Percentiles rank a stretch among this genome's conserved stretches.
These are phyloP conservation scores for Nannochloropsis gaditana DNA, from an alignment of 108 stramenopile species.

Conservation along the genomic window DNA sequence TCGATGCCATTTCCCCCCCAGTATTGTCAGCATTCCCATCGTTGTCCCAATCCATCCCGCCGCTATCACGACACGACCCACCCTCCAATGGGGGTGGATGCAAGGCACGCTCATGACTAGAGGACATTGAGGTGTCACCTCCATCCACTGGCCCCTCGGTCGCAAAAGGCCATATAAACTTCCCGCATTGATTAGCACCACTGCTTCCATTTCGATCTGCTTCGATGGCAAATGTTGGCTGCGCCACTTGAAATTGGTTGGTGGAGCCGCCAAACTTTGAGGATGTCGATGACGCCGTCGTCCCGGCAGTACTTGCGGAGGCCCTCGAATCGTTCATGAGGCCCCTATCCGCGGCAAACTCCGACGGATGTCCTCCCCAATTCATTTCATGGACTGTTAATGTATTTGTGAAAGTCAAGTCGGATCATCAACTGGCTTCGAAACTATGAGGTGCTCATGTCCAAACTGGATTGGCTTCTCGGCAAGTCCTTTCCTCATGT, in stretches of 20 bases:
- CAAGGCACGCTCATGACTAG: background rate
- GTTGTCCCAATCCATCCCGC: slow-evolving; percentile 6
- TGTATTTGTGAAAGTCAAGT: background rate
- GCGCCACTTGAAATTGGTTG: background rate
- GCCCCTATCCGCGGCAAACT: background rate
- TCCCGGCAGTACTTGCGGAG: background rate
- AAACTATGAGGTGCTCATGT: no score
- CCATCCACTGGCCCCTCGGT: background rate
- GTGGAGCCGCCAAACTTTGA: background rate
- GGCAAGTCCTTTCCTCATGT: no score
- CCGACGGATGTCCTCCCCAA: slow-evolving; percentile 19
- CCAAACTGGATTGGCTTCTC: no score
- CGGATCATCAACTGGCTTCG: no score
- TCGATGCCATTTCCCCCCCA: no score
- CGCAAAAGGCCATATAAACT: background rate
- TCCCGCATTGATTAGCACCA: background rate
- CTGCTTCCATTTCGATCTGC: background rate
- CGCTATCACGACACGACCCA: background rate
- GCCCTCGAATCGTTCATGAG: background rate
- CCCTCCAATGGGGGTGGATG: background rate
- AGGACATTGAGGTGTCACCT: background rate
- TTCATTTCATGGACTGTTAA: background rate
- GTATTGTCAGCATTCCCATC: background rate
- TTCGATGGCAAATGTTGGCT: background rate
- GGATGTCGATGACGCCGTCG: background rate